These are phyloP conservation scores for Trypanosoma platydactyli DNA, from an alignment of 208 protist genomes.

Conservation along the genomic window DNA sequence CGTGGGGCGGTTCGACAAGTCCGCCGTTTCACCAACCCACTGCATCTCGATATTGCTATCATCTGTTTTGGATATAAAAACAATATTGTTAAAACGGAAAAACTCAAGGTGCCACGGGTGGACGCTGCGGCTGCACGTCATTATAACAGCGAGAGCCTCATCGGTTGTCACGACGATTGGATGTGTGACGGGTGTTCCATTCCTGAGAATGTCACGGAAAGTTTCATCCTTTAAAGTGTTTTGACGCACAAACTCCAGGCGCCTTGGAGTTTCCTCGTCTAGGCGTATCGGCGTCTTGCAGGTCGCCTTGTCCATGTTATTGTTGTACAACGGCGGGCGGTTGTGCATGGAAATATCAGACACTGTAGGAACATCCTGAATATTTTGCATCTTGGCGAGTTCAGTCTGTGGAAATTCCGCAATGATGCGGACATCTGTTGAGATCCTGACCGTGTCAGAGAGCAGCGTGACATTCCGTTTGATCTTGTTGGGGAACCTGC, in stretches of 20 bases:
- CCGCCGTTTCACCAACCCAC: conserved; percentile 86
- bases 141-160: conserved; percentile 77
- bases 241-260: conserved; percentile 32
- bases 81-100: conserved; percentile 43
- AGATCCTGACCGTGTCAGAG: conserved; percentile 48
- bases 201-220: conserved; percentile 57
- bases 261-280: conserved; percentile 33
- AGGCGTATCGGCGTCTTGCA: conserved; percentile 44
- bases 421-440: conserved; percentile 27
- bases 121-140: conserved; percentile 73
- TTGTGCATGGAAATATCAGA: conserved; percentile 56
- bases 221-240: conserved; percentile 47
- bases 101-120: conserved; percentile 82
- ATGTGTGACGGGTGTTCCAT: conserved; percentile 28
- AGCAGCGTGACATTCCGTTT: conserved; percentile 40
- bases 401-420: conserved; percentile 38
- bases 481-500: conserved; percentile 23
- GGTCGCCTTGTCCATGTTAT: conserved; percentile 48
- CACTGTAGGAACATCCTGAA: conserved; percentile 28
- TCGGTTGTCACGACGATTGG: conserved; percentile 78
- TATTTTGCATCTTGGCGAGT: conserved; percentile 37
- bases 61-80: conserved; percentile 62
- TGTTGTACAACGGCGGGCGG: conserved; percentile 66
- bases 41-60: conserved; percentile 70
- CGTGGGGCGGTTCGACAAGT: conserved; percentile 42